Evolutionary conservation across 2,329 filamentous ascomycete species (phyloP).

Genomic region (Alternaria longipes): DNA sequence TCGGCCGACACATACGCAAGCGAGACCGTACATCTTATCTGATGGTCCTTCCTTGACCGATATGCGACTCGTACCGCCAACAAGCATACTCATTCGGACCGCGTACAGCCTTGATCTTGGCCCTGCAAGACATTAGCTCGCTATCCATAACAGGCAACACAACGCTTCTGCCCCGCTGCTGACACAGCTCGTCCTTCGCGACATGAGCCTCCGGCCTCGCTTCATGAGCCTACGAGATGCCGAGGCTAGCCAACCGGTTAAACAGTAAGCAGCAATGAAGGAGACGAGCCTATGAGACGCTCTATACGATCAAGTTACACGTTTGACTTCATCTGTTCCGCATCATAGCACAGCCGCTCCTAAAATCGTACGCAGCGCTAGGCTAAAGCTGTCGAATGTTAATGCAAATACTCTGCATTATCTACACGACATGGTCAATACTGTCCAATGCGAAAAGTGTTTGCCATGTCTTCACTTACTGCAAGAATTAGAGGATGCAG

Average conservation of each 20-base stretch:
- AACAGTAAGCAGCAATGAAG: slow-evolving; percentile 10
- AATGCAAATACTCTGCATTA: slow-evolving; percentile 18
- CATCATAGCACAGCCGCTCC: slow-evolving; percentile 5
- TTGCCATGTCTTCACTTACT: not conserved
- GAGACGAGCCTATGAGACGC: slow-evolving; percentile 5
- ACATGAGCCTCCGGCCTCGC: slow-evolving; percentile 16
- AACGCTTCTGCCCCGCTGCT: slow-evolving; percentile 26
- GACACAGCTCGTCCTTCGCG: slow-evolving; percentile 26
- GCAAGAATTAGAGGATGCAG: not conserved
- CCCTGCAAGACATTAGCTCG: slow-evolving; percentile 17
- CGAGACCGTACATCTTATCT: slow-evolving; percentile 21
- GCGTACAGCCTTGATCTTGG: slow-evolving; percentile 6
- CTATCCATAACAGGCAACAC: slow-evolving; percentile 17
- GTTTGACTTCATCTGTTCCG: not conserved
- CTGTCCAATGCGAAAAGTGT: not conserved
- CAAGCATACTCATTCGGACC: slow-evolving; percentile 4
- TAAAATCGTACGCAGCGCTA: slow-evolving; percentile 10
- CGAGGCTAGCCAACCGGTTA: slow-evolving; percentile 15
- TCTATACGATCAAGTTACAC: slow-evolving; percentile 19
- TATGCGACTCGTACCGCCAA: slow-evolving; percentile 8
- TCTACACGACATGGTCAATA: not conserved
- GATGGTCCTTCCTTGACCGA: slow-evolving; percentile 9
- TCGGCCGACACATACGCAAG: slow-evolving; percentile 29
- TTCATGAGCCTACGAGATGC: slow-evolving; percentile 1
- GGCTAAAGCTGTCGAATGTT: slow-evolving; percentile 23